These are phyloP conservation scores for Sporothrix variecibatus DNA, from an alignment of 2,329 filamentous ascomycete genomes.

Conservation along the genomic window DNA sequence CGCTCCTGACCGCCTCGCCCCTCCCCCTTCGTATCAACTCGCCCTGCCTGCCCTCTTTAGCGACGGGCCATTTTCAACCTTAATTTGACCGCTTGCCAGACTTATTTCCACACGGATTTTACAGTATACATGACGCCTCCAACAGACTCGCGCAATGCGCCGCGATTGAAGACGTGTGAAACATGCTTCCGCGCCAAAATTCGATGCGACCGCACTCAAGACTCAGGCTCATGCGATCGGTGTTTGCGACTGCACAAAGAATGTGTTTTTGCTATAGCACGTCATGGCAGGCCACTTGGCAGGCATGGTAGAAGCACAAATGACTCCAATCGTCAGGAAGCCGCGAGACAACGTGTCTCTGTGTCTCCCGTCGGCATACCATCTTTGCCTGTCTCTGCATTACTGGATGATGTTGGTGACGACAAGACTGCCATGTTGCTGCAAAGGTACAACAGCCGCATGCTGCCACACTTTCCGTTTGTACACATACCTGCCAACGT, in stretches of 20 bases:
- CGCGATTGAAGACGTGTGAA: constrained; percentile 38
- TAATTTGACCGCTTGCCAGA: not conserved
- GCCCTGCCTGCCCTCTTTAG: not conserved
- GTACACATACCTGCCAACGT: not conserved
- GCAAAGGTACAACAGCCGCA: not conserved
- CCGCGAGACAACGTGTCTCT: not conserved
- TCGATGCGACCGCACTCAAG: constrained; percentile 40
- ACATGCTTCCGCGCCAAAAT: constrained; percentile 42
- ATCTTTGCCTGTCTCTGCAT: not conserved
- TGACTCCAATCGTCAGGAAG: not conserved
- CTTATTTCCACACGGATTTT: not conserved
- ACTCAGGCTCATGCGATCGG: constrained; percentile 39
- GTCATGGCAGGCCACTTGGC: constrained; percentile 21
- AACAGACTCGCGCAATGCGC: not conserved
- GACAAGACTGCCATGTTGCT: not conserved
- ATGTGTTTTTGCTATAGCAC: constrained; percentile 39
- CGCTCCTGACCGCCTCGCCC: not conserved
- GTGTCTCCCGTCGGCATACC: not conserved
- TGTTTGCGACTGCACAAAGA: constrained; percentile 40
- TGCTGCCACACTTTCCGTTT: constrained; percentile 12
- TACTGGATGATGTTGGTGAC: not conserved
- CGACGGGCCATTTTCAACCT: not conserved
- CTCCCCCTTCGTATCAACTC: not conserved
- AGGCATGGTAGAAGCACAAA: not conserved
- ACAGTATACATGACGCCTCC: not conserved